Evolutionary conservation across 2,329 filamentous ascomycete genomes (phyloP).

Genomic region (Teratosphaeria nubilosa): DNA sequence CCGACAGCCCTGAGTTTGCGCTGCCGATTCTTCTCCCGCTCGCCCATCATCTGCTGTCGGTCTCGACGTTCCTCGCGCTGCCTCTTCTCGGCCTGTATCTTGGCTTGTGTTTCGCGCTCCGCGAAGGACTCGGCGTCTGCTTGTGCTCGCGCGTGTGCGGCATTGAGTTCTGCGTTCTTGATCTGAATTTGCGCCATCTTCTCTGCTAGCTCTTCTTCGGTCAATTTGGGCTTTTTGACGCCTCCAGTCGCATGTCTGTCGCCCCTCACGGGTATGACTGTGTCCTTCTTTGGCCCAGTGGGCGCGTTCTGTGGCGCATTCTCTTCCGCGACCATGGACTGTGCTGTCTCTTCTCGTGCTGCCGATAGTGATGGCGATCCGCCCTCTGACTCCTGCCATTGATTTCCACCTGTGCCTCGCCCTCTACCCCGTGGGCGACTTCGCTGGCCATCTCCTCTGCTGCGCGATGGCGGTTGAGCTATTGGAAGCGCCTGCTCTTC

Average conservation of each 20-base stretch:
- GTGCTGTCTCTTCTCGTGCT: neutral
- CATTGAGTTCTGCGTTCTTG: slow-evolving; percentile 49
- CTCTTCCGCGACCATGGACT: slow-evolving; percentile 3
- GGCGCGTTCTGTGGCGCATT: slow-evolving; percentile 6
- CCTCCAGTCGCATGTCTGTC: slow-evolving; percentile 28
- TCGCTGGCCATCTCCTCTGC: slow-evolving; percentile 9
- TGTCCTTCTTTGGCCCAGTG: slow-evolving; percentile 12
- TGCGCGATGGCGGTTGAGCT: slow-evolving; percentile 3
- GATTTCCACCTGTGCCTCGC: slow-evolving; percentile 7
- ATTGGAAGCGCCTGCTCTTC: slow-evolving; percentile 10
- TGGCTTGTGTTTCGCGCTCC: slow-evolving; percentile 51
- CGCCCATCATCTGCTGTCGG: slow-evolving; percentile 50
- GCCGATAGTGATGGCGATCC: neutral
- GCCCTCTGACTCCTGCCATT: neutral
- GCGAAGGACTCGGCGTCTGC: slow-evolving; percentile 57
- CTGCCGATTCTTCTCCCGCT: slow-evolving; percentile 50
- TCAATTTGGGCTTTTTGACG: slow-evolving; percentile 46
- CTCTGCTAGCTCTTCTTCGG: slow-evolving; percentile 52
- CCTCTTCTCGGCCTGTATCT: slow-evolving; percentile 36
- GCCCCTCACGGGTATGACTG: slow-evolving; percentile 20
- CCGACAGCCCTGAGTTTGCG: slow-evolving; percentile 49
- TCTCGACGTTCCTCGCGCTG: slow-evolving; percentile 42
- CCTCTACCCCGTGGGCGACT: slow-evolving; percentile 16
- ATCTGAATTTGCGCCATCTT: slow-evolving; percentile 53
- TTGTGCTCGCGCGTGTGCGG: slow-evolving; percentile 55